phyloP scores from a whole-genome alignment of 495 filamentous ascomycete genomes.

The Tuber borchii region DNA sequence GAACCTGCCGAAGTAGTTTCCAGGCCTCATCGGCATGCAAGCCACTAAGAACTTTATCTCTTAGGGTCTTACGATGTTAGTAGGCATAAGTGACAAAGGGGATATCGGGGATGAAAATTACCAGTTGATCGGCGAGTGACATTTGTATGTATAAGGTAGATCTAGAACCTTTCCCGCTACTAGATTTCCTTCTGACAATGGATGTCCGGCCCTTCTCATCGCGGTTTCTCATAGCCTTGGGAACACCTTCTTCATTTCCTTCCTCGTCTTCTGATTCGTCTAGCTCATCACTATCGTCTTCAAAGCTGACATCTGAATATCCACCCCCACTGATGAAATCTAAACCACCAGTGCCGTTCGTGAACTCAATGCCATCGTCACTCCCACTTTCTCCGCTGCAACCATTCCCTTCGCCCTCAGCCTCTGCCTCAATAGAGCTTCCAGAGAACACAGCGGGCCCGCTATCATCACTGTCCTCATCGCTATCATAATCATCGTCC shows the following conservation, averaged over 20 bases:
- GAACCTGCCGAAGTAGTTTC: slow-evolving; percentile 83
- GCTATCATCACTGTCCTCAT: slow-evolving; percentile 30
- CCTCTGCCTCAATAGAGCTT: slow-evolving; percentile 10
- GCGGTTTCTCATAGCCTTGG: slow-evolving; percentile 22
- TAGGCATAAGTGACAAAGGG: background rate
- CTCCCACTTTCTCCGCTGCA: background rate
- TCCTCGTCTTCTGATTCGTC: slow-evolving; percentile 46
- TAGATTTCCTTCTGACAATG: slow-evolving; percentile 35
- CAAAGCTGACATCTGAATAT: slow-evolving; percentile 73
- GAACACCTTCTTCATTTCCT: slow-evolving; percentile 41
- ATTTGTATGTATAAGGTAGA: slow-evolving; percentile 75
- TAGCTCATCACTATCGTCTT: slow-evolving; percentile 61
- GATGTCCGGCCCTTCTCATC: slow-evolving; percentile 36
- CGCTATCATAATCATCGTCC: slow-evolving; percentile 17
- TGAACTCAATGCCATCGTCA: slow-evolving; percentile 54
- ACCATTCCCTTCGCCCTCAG: slow-evolving; percentile 1
- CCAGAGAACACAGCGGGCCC: slow-evolving; percentile 22
- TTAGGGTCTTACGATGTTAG: slow-evolving; percentile 57
- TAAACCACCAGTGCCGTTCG: slow-evolving; percentile 68
- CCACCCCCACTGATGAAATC: slow-evolving; percentile 90
- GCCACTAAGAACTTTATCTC: slow-evolving; percentile 78
- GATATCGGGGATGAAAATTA: slow-evolving; percentile 43
- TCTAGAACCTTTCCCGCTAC: background rate
- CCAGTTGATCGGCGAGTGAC: slow-evolving; percentile 94
- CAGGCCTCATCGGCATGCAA: slow-evolving; percentile 72